These are phyloP conservation scores for Phytophthora podocarpi DNA, from an alignment of 352 stramenopile genomes.

Conservation along the genomic window DNA sequence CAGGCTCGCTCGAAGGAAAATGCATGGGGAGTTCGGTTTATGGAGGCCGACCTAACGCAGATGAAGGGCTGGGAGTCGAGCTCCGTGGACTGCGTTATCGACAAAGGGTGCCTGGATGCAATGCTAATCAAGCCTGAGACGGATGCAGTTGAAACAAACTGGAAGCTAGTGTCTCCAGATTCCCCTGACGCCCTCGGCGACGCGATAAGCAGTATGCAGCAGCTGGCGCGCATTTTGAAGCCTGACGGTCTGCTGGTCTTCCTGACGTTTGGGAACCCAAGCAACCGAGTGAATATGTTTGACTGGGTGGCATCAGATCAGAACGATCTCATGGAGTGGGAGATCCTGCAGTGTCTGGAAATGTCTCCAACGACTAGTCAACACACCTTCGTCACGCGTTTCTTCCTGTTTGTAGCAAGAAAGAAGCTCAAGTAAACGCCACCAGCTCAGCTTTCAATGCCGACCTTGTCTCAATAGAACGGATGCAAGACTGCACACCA, in stretches of 20 bases:
- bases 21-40: conserved; percentile 42
- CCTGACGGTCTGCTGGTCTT: conserved; percentile 47
- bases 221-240: conserved; percentile 48
- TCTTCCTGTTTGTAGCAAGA: conserved; percentile 57
- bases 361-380: conserved; percentile 43
- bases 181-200: conserved; percentile 49
- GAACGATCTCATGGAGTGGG: conserved; percentile 40
- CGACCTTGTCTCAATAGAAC: conserved; percentile 27
- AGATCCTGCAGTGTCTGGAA: conserved; percentile 58
- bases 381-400: conserved; percentile 45
- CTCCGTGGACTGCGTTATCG: conserved; percentile 53
- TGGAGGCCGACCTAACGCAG: conserved; percentile 49
- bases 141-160: conserved; percentile 43
- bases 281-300: conserved; percentile 57
- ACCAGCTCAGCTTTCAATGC: background rate
- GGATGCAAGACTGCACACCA: conserved; percentile 11
- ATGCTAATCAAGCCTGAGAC: conserved; percentile 64
- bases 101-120: conserved; percentile 64
- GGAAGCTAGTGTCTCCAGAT: conserved; percentile 46
- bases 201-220: conserved; percentile 40
- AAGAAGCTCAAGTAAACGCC: conserved; percentile 39
- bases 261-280: conserved; percentile 54
- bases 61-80: conserved; percentile 46
- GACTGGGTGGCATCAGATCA: conserved; percentile 37
- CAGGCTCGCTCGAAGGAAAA: conserved; percentile 37